Evolutionary conservation across 345 rosid genomes (phyloP).

Genomic region (Boechera stricta): DNA sequence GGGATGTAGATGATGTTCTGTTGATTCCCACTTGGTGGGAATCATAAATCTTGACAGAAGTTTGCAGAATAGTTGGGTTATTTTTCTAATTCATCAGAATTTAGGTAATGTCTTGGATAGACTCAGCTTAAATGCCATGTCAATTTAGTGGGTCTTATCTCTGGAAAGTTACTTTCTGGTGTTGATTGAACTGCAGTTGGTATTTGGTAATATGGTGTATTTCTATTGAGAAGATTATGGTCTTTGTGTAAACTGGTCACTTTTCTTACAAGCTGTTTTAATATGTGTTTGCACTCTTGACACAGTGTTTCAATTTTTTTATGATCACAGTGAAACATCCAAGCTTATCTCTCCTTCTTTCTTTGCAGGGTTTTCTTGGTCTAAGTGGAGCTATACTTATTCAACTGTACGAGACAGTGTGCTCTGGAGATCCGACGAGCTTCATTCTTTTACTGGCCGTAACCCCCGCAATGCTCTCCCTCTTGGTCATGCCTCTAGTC

Average conservation of each 20-base stretch:
- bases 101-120: neutral
- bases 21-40: neutral
- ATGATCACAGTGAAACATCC: neutral
- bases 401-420: conserved; percentile 67
- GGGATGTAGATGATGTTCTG: conserved; percentile 7
- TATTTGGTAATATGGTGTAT: neutral
- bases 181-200: neutral
- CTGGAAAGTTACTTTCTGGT: neutral
- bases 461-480: conserved; percentile 63
- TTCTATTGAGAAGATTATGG: neutral
- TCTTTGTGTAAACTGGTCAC: neutral
- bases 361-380: conserved; percentile 85
- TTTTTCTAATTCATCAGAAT: conserved; percentile 3
- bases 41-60: neutral
- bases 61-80: neutral
- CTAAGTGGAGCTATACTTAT: conserved; percentile 84
- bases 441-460: conserved; percentile 74
- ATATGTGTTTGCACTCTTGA: neutral
- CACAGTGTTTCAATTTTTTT: conserved; percentile 10
- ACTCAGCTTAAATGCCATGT: neutral
- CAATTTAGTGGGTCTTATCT: neutral
- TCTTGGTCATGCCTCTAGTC: conserved; percentile 70
- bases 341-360: conserved; percentile 9
- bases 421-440: conserved; percentile 59
- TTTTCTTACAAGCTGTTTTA: conserved; percentile 5